A percentile compares a stretch with the other conserved stretches of the same genome.
Evolutionary conservation across 2,329 filamentous ascomycete species (phyloP).

Genomic region (Fusarium agapanthi): DNA sequence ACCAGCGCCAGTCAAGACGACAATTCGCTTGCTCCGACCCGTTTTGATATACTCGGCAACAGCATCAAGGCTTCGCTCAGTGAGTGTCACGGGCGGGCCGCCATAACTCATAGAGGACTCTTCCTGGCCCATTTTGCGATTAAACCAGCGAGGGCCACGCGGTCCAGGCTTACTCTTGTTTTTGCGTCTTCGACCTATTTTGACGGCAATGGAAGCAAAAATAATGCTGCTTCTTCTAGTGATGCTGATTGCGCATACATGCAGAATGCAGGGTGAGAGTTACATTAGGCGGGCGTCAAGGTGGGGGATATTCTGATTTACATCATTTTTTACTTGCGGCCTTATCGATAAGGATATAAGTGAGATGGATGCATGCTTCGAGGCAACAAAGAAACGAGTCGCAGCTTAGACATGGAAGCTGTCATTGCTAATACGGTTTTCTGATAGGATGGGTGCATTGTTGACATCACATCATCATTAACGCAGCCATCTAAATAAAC

Average conservation of each 20-base stretch:
- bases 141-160: slow-evolving; percentile 45
- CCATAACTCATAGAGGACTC: slow-evolving; percentile 74
- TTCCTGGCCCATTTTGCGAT: slow-evolving; percentile 84
- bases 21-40: slow-evolving; percentile 73
- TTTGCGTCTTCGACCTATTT: slow-evolving; percentile 52
- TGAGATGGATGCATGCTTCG: slow-evolving; percentile 2
- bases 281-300: neutral
- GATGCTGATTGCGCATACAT: slow-evolving; percentile 22
- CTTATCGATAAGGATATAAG: slow-evolving; percentile 40
- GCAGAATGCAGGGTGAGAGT: slow-evolving; percentile 10
- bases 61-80: slow-evolving; percentile 73
- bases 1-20: slow-evolving; percentile 90
- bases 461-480: neutral
- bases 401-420: neutral
- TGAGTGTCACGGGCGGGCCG: slow-evolving; percentile 70
- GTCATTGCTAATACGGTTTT: neutral
- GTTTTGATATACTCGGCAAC: slow-evolving; percentile 83
- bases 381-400: slow-evolving; percentile 3
- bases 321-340: slow-evolving; percentile 33
- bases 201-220: slow-evolving; percentile 37
- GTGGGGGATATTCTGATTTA: slow-evolving; percentile 38
- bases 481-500: neutral
- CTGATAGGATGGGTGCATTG: neutral
- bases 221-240: neutral
- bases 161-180: slow-evolving; percentile 48